Base-by-base conservation (phyloP, 176 grass and related monocot species). In the Saccharum officinarum region DNA sequence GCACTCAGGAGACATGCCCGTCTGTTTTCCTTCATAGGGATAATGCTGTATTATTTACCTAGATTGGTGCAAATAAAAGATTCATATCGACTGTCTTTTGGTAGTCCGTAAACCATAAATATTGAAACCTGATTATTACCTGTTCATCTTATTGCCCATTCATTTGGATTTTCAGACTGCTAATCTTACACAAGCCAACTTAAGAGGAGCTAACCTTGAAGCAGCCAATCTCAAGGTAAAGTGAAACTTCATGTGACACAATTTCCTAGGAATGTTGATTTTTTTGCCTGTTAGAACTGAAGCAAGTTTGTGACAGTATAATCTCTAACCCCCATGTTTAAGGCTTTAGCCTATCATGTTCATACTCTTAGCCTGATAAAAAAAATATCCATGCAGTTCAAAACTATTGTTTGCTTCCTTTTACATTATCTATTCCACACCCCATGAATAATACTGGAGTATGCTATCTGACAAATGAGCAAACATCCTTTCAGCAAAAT, bases 181-280 rank as follows among this genome's bases (percentile, higher is more conserved):
- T 55, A 88, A 98, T 9, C 89, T 98, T 79, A 83, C 45, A 50
- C 80, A 34, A 85, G 93, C 93, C 31, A 88, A 93, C 36, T 85
- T 98, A 34, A 88, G 66, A 85, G 91, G 80, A 79, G 95, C 95
- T 86, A 95, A 98, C 78, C 89, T 98, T 78, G 95, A 98, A 98
- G 95, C 91, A 67, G 95, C 93, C 16, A 98, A 98, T 93, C 93
- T 98, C 34, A 98, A 95, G 93, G 95, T 98, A 93, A 83, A 78
- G 34, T 73, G 11, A 60, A 73, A 61, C 28, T 46, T 71, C 28
- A 9, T 75, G 8, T 70, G 7, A 26, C 20, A 83, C 31, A 16
- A 78, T 61, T 50, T 69, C 22, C 14, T 72, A 39, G 61, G 9
- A 60, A 30, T 52, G 8, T 83, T 31, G 14, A 81, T 15, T 68